Evolutionary conservation across 495 filamentous ascomycete genomes (phyloP).

Genomic region (Penicillium waksmanii): DNA sequence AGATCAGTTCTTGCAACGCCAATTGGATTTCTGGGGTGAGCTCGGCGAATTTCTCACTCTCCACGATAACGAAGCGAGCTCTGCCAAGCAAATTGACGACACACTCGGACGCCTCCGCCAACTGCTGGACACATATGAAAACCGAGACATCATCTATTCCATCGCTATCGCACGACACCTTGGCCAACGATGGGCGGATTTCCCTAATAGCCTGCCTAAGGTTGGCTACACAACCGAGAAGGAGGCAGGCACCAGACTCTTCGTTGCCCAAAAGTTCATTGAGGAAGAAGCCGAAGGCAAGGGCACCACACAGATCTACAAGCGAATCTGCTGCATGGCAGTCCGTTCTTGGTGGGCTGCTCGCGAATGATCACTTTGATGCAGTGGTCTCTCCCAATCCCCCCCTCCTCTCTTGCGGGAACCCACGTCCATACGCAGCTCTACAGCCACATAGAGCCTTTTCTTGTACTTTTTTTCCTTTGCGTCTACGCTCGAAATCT

Average conservation of each 20-base stretch:
- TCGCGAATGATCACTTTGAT: slow-evolving; percentile 37
- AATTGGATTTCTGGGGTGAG: slow-evolving; percentile 80
- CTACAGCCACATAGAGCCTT: neutral
- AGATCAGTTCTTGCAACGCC: slow-evolving; percentile 59
- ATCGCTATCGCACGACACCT: slow-evolving; percentile 79
- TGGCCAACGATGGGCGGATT: slow-evolving; percentile 67
- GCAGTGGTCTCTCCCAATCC: neutral
- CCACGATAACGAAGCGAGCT: slow-evolving; percentile 62
- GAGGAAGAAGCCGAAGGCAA: slow-evolving; percentile 70
- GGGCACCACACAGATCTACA: slow-evolving; percentile 80
- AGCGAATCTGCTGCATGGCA: slow-evolving; percentile 75
- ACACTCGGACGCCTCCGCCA: slow-evolving; percentile 63
- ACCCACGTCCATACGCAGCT: neutral
- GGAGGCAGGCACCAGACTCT: slow-evolving; percentile 71
- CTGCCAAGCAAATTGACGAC: slow-evolving; percentile 63
- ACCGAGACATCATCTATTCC: slow-evolving; percentile 90
- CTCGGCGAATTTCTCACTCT: slow-evolving; percentile 73
- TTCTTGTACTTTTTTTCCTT: slow-evolving; percentile 3
- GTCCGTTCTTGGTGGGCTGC: slow-evolving; percentile 57
- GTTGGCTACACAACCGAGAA: slow-evolving; percentile 68
- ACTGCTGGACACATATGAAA: slow-evolving; percentile 77
- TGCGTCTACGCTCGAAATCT: neutral
- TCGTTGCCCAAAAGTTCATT: slow-evolving; percentile 81
- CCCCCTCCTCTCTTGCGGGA: neutral
- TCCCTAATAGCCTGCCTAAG: slow-evolving; percentile 59